Percentiles rank a stretch among this genome's conserved stretches.
These are phyloP conservation scores for Xerophyta viscosa DNA, from an alignment of 106 monocot species.

Conservation along the genomic window DNA sequence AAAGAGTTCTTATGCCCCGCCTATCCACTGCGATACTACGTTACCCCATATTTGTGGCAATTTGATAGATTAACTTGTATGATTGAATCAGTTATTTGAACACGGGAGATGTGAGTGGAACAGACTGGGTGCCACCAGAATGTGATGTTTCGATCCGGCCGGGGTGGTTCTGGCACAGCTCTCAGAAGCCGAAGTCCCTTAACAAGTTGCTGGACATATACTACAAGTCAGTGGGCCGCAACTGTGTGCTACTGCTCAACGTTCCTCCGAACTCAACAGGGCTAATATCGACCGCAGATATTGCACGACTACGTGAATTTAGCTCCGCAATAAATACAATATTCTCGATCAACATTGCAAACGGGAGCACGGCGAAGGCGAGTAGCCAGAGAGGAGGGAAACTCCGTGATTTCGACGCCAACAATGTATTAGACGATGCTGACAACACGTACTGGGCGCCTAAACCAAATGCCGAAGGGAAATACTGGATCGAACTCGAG, in stretches of 20 bases:
- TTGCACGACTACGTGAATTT: slow-evolving; percentile 42
- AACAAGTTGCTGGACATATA: slow-evolving; percentile 59
- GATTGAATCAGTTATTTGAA: slow-evolving; percentile 51
- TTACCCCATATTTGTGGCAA: too few relatives aligned
- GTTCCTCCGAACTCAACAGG: slow-evolving; percentile 80
- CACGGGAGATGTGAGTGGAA: slow-evolving; percentile 51
- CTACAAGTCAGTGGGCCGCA: slow-evolving; percentile 84
- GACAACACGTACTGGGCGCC: slow-evolving; percentile 64
- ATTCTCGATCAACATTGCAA: slow-evolving; percentile 46
- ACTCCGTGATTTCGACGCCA: slow-evolving; percentile 24
- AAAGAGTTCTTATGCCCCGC: too few relatives aligned
- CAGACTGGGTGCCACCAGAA: slow-evolving; percentile 90
- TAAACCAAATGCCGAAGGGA: not conserved
- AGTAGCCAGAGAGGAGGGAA: slow-evolving; percentile 68
- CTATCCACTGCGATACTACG: too few relatives aligned
- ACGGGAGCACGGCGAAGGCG: slow-evolving; percentile 30
- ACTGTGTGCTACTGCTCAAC: slow-evolving; percentile 88
- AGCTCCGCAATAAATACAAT: slow-evolving; percentile 47
- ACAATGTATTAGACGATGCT: slow-evolving; percentile 42
- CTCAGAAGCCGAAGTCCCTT: slow-evolving; percentile 51
- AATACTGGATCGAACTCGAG: slow-evolving; percentile 50
- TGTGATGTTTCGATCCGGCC: slow-evolving; percentile 85
- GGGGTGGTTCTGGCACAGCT: slow-evolving; percentile 93
- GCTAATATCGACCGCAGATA: slow-evolving; percentile 46
- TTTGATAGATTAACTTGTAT: not conserved